Evolutionary conservation across 768 basidiomycete species (phyloP), one percentile per base, ranked within the genome.

Genomic region (Agrocybe pediades): DNA sequence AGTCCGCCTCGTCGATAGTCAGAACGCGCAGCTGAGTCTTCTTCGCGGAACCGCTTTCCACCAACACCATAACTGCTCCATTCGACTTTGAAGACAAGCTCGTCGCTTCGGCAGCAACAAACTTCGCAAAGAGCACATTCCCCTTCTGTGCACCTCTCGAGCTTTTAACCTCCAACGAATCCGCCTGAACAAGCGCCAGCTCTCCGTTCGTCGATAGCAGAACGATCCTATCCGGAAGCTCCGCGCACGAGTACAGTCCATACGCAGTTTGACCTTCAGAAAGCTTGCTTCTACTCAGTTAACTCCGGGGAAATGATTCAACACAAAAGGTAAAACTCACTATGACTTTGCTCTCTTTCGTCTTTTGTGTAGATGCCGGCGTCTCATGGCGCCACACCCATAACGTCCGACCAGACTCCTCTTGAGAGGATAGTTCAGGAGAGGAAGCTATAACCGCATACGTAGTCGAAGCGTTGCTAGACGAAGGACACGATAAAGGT

Each of bases 351-450:
- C 50, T 61, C 39, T 48, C 43, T 40, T 60, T 63, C 27, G 40
- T 42, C 51, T 64, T 59, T 57, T 61, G 55, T 20, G 58, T 61
- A 17, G 56, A 60, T n/a, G 55, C 57, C 23, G 62, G 51, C n/a
- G 80, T 53, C 52, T 72, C 73, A 60, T 87, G 81, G 59, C 72
- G 77, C 85, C 88, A 88, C 51, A 74, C 71, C 80, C 84, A 87
- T 46, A 89, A 69, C 0, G 79, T 83, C 44, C 79, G 74, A 5
- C 77, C 78, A 41, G 67, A 65, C 19, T 77, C 71, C 20, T 77
- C 72, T 33, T 57, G 39, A 27, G 68, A 52, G 1, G 62, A 27
- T 3, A 82, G 50, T 20, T 81, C 82, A 6, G 83, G 70, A 19
- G 81, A 78, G 2, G 73, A 66, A 21, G 72, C 71, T 42, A 88